These are phyloP conservation scores for Theileria sp. DNA, from an alignment of 169 alveolate genomes.

Conservation along the genomic window DNA sequence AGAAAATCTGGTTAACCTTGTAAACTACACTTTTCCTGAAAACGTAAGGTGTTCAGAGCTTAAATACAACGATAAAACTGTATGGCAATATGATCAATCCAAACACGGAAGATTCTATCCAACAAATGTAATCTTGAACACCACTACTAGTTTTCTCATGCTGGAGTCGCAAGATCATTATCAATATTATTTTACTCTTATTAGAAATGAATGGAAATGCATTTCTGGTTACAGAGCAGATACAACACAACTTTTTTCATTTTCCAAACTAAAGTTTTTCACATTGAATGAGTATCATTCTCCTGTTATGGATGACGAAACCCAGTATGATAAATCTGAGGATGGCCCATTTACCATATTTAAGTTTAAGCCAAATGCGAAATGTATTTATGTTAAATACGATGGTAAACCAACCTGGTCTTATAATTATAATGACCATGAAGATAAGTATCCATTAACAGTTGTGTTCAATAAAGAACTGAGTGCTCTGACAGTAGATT, in stretches of 20 bases:
- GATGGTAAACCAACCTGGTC: neutral
- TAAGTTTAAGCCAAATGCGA: neutral
- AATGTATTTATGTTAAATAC: neutral
- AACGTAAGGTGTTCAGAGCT: neutral
- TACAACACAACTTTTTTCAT: neutral
- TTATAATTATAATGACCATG: neutral
- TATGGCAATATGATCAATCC: neutral
- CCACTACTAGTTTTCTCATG: neutral
- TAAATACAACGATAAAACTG: neutral
- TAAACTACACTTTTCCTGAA: neutral
- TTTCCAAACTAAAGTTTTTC: neutral
- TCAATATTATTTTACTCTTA: neutral
- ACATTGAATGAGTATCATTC: neutral
- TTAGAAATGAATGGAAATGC: neutral
- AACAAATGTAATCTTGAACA: neutral
- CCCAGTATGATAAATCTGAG: neutral
- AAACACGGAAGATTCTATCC: neutral
- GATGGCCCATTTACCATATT: neutral
- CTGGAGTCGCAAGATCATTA: neutral
- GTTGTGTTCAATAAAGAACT: too few relatives aligned
- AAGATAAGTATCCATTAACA: neutral
- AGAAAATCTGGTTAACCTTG: neutral
- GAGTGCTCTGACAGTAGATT: too few relatives aligned
- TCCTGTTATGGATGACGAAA: neutral
- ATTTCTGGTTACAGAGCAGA: neutral